Base-by-base conservation (phyloP, 108 stramenopile genomes). In the Cylindrotheca fusiformis region DNA sequence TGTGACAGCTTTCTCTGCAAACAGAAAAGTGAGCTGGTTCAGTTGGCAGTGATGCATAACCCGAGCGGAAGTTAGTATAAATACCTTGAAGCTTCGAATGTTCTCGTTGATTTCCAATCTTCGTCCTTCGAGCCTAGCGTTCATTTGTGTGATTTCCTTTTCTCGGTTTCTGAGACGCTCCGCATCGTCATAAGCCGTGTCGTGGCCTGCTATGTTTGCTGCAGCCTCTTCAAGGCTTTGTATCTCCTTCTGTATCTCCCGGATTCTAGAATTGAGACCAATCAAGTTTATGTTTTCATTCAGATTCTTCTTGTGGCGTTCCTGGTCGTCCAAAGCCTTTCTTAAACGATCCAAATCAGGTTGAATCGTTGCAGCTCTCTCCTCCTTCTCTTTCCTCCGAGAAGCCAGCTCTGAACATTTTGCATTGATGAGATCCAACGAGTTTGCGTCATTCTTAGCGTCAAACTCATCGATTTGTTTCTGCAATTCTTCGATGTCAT, bases 221-320 rank as follows among this genome's bases (percentile, higher is more conserved):
- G 62, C 41, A 50, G 85, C 72, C 3, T 60, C 63, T 48, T 76
- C 52, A 19, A 88, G 54, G 26, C 58, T 25, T 14, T 29, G 32
- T 4, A 81, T 73, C 24, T 85, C 83, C 30, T 69, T 47, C 25
- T 78, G 45, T 0, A 75, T 45, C 30, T 63, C 57, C 29, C 41
- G 18, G 3, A 71, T 55, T 41, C 32, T 22, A 6, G 58, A 36
- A 23, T 47, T 48, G 14, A 70, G 32, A n/a, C 75, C 63, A 24
- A 92, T 55, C 4, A 90, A 41, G 8, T 86, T 64, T 20, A 96
- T 71, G 56, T 87, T 94, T 32, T 81, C 74, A 64, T 80, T 56
- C 46, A 93, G 63, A 47, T 61, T 75, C 58, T 88, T 84, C 63
- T 81, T 82, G 21, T 84, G 76, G 18, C 74, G 70, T 26, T 82